These are phyloP conservation scores for Elsinoe australis DNA, from an alignment of 2,329 filamentous ascomycete genomes.

Conservation along the genomic window DNA sequence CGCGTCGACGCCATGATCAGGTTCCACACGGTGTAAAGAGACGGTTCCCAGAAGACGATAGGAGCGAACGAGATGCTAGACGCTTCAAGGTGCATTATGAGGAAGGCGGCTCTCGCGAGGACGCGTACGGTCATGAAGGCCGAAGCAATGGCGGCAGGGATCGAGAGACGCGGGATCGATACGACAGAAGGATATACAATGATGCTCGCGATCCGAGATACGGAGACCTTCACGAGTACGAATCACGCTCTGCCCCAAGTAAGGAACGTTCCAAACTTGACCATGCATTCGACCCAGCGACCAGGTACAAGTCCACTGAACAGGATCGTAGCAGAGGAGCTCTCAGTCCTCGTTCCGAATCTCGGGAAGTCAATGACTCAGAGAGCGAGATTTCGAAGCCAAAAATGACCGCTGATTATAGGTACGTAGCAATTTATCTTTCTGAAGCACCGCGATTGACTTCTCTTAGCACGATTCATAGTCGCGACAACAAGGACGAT, in stretches of 20 bases:
- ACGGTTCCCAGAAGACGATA: conserved; percentile 54
- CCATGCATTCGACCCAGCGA: not conserved
- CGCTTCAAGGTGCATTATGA: conserved; percentile 58
- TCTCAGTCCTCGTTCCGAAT: not conserved
- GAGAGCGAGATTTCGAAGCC: too few species aligned
- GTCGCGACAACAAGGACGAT: conserved; percentile 46
- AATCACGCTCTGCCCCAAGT: conserved; percentile 15
- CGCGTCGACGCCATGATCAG: conserved; percentile 23
- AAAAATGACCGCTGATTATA: conserved; percentile 18
- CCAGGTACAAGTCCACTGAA: conserved; percentile 9
- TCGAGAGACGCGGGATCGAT: conserved; percentile 17
- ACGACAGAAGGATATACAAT: conserved; percentile 19
- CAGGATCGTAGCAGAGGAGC: conserved; percentile 1
- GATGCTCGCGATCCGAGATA: conserved; percentile 14
- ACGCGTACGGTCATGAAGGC: conserved; percentile 18
- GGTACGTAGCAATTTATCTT: conserved; percentile 26
- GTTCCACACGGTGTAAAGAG: conserved; percentile 53
- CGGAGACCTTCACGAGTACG: conserved; percentile 17
- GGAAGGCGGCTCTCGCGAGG: conserved; percentile 31
- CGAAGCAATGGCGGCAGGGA: conserved; percentile 19
- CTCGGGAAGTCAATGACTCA: too few species aligned
- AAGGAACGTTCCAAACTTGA: conserved; percentile 12
- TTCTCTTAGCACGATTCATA: conserved; percentile 25
- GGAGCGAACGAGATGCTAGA: conserved; percentile 47
- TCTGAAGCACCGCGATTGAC: conserved; percentile 18